Base-by-base conservation (phyloP, 441 rosid genomes). In the Isatis lusitanica region DNA sequence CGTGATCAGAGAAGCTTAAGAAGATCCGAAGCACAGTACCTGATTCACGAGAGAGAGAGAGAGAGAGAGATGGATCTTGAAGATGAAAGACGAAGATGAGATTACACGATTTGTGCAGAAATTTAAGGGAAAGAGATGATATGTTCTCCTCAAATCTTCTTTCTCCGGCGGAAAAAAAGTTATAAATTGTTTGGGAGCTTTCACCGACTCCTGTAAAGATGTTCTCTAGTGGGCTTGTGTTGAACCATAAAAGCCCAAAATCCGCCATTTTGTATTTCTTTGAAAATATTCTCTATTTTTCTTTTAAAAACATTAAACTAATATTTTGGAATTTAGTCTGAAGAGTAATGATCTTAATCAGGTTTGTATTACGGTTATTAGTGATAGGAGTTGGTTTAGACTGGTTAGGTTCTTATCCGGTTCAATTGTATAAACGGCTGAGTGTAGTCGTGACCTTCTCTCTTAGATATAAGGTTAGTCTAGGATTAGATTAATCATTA, bases 41-140 rank as follows among this genome's bases (percentile, higher is more conserved):
- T 62, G 62, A 52, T 62, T 63, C 53, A 30, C n/a, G n/a, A n/a
- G n/a, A n/a, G n/a, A 9, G 16, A 15, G 57, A 15, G 62, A 61
- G n/a, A n/a, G n/a, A n/a, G n/a, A n/a, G 64, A 18, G 8, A 50
- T 0, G 43, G 62, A 71, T 62, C 61, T 13, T 5, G 52, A 71
- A 16, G 48, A 69, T 44, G 12, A 24, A 44, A 30, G 4, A 30
- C 7, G n/a, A n/a, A n/a, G n/a, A n/a, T n/a, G 21, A n/a, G 43
- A 26, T 47, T 48, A 31, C 7, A 18, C 18, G 44, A 33, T 47
- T 30, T 56, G 17, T 48, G 53, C 38, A 42, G 66, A 42, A 16
- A 26, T 33, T 33, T 7, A 13, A 24, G 52, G 51, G 50, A 28
- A 62, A 62, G 52, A 63, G 52, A 63, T 61, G 66, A 61, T 24